Evolutionary conservation across 2,329 filamentous ascomycete species (phyloP).

Genomic region (Fusarium stilboides): DNA sequence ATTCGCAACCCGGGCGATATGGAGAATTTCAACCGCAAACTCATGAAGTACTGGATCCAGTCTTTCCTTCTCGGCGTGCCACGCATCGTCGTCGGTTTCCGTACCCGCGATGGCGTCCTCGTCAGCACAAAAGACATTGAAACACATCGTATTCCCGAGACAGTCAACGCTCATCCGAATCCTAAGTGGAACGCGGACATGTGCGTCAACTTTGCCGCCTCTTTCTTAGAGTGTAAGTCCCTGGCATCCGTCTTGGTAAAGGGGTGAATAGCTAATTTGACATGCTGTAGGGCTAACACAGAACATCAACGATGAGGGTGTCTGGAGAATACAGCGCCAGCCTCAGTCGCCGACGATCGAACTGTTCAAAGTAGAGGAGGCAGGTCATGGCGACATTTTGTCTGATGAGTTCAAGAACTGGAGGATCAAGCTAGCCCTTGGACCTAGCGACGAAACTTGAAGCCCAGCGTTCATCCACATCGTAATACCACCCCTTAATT

Average conservation of each 20-base stretch:
- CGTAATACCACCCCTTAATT: not conserved
- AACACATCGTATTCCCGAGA: conserved; percentile 83
- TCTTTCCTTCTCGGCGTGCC: conserved; percentile 94
- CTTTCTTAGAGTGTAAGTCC: conserved; percentile 81
- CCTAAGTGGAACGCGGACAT: conserved; percentile 90
- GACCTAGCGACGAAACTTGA: conserved; percentile 43
- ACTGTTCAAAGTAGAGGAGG: conserved; percentile 78
- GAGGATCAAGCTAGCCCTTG: conserved; percentile 70
- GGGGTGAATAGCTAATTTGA: conserved; percentile 32
- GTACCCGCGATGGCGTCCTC: conserved; percentile 80
- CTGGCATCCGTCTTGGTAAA: not conserved
- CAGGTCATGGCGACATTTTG: conserved; percentile 82
- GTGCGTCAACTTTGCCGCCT: conserved; percentile 90
- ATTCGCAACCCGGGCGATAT: conserved; percentile 78
- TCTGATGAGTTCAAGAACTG: conserved; percentile 84
- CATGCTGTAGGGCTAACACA: conserved; percentile 71
- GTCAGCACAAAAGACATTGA: conserved; percentile 82
- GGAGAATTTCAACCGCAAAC: conserved; percentile 86
- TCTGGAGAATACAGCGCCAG: conserved; percentile 83
- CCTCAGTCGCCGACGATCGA: conserved; percentile 78
- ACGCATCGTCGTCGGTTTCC: conserved; percentile 91
- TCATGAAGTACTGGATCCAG: conserved; percentile 97
- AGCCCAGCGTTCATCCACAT: not conserved
- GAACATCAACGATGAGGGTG: conserved; percentile 77
- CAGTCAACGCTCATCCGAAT: conserved; percentile 76